Conservation (phyloP, 2,329 filamentous ascomycete genomes). For the Pseudocercospora cruenta region DNA sequence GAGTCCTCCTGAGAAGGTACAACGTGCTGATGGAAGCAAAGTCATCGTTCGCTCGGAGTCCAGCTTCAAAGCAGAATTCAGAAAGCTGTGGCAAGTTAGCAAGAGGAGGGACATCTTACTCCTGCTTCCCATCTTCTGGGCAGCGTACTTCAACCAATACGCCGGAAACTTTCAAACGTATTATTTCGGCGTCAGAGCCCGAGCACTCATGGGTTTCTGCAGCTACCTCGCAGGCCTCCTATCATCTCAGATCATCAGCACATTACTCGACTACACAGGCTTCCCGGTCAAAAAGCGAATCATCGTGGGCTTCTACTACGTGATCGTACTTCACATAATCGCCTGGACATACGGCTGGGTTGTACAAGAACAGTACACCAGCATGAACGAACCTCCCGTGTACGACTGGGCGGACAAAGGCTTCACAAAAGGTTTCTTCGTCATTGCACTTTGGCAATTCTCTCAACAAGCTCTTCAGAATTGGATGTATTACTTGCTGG, state of each 20-base stretch:
- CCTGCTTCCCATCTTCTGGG: slow-evolving; percentile 50
- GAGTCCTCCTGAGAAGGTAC: slow-evolving; percentile 47
- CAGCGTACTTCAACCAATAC: slow-evolving; percentile 52
- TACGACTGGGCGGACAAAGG: slow-evolving; percentile 51
- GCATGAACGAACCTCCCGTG: slow-evolving; percentile 45
- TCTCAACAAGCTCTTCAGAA: slow-evolving; percentile 58
- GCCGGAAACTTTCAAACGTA: slow-evolving; percentile 56
- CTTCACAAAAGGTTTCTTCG: slow-evolving; percentile 54
- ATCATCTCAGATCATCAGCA: slow-evolving; percentile 51
- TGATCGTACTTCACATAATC: slow-evolving; percentile 48
- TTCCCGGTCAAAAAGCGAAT: slow-evolving; percentile 49
- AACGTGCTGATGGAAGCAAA: slow-evolving; percentile 46
- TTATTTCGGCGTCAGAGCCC: slow-evolving; percentile 52
- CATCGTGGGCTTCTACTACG: slow-evolving; percentile 45
- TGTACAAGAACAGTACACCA: slow-evolving; percentile 52
- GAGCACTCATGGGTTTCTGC: slow-evolving; percentile 54
- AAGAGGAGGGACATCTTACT: slow-evolving; percentile 41
- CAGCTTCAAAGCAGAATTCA: slow-evolving; percentile 46
- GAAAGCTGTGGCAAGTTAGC: slow-evolving; percentile 41
- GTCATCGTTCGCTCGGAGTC: slow-evolving; percentile 44
- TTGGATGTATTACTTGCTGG: slow-evolving; percentile 60
- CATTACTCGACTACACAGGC: slow-evolving; percentile 50
- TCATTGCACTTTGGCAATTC: slow-evolving; percentile 55
- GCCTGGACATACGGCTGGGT: slow-evolving; percentile 55
- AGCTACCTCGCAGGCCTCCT: slow-evolving; percentile 48